These are phyloP conservation scores for Cryptosporidium felis DNA, from an alignment of 169 alveolate species.

Conservation along the genomic window DNA sequence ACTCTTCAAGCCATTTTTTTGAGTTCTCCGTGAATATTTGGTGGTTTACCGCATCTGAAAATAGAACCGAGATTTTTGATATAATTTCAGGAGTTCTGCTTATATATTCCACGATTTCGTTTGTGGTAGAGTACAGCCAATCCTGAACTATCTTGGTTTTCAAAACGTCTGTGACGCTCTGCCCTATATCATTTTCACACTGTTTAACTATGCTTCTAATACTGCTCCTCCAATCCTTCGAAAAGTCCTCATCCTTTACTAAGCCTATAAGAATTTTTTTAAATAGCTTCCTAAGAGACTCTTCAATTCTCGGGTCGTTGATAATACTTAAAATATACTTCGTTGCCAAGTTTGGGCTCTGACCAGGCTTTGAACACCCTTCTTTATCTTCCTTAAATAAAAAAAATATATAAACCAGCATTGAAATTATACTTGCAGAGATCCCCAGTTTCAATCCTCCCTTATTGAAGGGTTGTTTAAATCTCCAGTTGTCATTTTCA, in stretches of 20 bases:
- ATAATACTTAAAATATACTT: background rate
- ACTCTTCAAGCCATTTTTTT: constrained; percentile 42
- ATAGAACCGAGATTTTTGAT: constrained; percentile 36
- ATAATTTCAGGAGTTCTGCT: constrained; percentile 47
- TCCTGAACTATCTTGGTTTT: constrained; percentile 50
- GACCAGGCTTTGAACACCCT: background rate
- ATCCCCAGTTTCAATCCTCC: background rate
- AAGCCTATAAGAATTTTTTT: constrained; percentile 9
- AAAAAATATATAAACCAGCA: constrained; percentile 6
- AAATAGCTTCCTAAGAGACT: constrained; percentile 26
- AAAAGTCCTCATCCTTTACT: constrained; percentile 37
- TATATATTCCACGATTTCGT: constrained; percentile 54
- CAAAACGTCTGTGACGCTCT: background rate
- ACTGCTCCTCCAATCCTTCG: constrained; percentile 16
- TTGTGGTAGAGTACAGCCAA: constrained; percentile 52
- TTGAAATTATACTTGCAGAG: background rate
- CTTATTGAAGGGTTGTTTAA: too few relatives aligned
- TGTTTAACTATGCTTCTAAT: background rate
- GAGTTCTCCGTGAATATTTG: constrained; percentile 49
- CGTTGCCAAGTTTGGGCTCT: background rate
- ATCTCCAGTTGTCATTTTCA: too few relatives aligned
- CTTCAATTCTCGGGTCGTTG: constrained; percentile 38
- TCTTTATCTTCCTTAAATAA: constrained; percentile 1
- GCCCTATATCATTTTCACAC: constrained; percentile 16
- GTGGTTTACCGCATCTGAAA: constrained; percentile 58